These are phyloP conservation scores for Saksenaea vasiformis DNA, from an alignment of 371 early-diverging fungal species.

Conservation along the genomic window DNA sequence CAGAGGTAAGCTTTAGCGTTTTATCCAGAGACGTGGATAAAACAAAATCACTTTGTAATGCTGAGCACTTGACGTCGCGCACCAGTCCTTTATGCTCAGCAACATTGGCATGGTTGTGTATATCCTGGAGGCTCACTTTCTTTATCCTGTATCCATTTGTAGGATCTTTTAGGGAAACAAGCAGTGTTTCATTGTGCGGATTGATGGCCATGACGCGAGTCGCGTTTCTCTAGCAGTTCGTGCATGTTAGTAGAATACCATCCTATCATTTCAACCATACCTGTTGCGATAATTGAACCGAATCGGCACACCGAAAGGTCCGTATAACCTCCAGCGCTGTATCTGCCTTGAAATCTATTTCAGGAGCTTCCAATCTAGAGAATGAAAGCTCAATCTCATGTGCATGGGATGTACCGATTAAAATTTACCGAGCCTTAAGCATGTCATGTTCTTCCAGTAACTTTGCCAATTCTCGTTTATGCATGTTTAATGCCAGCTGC, in stretches of 20 bases:
- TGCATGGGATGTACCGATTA: background rate
- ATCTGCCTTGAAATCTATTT: background rate
- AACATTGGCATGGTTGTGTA: slow-evolving; percentile 10
- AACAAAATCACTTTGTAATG: background rate
- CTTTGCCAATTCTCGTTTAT: background rate
- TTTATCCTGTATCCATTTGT: slow-evolving; percentile 9
- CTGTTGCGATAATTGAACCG: background rate
- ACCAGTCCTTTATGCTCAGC: slow-evolving; percentile 13
- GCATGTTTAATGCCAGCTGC: background rate
- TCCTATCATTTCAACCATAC: background rate
- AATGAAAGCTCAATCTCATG: background rate
- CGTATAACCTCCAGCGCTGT: background rate
- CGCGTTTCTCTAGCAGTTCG: background rate
- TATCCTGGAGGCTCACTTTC: slow-evolving; percentile 15
- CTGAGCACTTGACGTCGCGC: slow-evolving; percentile 5
- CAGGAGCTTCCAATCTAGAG: background rate
- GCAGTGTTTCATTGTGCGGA: background rate
- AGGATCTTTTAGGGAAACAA: background rate
- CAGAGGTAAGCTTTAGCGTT: slow-evolving; percentile 7
- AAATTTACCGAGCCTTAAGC: background rate
- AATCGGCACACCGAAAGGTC: background rate
- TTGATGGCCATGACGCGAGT: background rate
- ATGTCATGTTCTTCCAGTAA: background rate
- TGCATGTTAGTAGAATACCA: background rate
- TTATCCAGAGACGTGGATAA: background rate